These are phyloP conservation scores for Macrotyloma uniflorum DNA, from an alignment of 306 rosid genomes.

Conservation along the genomic window DNA sequence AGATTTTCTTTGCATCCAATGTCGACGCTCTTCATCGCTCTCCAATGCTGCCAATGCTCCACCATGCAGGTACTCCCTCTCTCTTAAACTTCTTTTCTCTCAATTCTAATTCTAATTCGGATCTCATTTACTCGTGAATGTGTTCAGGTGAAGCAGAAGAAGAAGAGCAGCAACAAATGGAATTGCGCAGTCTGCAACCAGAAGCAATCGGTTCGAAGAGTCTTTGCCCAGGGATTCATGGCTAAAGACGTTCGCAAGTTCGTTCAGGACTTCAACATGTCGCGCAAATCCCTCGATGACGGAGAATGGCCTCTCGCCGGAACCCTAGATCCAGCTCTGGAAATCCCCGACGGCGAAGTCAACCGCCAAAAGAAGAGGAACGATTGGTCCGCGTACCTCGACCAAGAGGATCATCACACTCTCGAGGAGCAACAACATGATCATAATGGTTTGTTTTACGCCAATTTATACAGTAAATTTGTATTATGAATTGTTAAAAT, in stretches of 20 bases:
- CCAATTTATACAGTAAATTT: too few species aligned
- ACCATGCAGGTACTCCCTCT: constrained; percentile 71
- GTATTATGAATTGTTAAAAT: too few species aligned
- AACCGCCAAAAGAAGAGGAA: constrained; percentile 37
- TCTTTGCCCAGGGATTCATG: constrained; percentile 75
- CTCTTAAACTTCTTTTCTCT: neutral
- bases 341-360: neutral
- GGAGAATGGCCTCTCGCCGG: constrained; percentile 29
- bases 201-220: constrained; percentile 74
- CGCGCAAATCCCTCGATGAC: constrained; percentile 53
- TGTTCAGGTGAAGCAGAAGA: constrained; percentile 81
- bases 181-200: constrained; percentile 75
- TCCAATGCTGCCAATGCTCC: constrained; percentile 85
- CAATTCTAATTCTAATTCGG: neutral
- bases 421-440: constrained; percentile 10
- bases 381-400: constrained; percentile 79
- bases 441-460: constrained; percentile 32
- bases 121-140: neutral
- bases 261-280: constrained; percentile 86
- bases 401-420: constrained; percentile 32
- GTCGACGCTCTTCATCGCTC: constrained; percentile 75
- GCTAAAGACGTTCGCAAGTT: constrained; percentile 75
- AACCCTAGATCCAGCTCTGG: constrained; percentile 35
- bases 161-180: constrained; percentile 76
- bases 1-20: constrained; percentile 23